Conservation (phyloP, 345 rosid genomes). For the Salix brachista region DNA sequence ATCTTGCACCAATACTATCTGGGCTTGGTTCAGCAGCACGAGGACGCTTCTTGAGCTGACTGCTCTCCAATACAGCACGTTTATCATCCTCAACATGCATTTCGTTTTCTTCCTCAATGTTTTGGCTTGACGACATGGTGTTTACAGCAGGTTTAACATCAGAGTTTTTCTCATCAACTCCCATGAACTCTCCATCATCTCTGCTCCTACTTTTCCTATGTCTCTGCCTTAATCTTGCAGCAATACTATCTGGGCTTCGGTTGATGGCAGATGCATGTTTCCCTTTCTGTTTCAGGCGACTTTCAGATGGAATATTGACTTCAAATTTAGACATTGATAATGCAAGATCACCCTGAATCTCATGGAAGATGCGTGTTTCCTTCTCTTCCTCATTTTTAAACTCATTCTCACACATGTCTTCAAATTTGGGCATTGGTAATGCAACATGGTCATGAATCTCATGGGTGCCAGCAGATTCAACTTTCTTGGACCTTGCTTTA, state of each 20-base stretch:
- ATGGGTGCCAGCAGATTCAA: slow-evolving; percentile 1
- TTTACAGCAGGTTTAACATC: neutral
- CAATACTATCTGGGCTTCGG: slow-evolving; percentile 35
- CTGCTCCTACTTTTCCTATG: slow-evolving; percentile 14
- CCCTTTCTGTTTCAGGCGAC: slow-evolving; percentile 11
- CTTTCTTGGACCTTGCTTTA: slow-evolving; percentile 9
- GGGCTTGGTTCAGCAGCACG: slow-evolving; percentile 27
- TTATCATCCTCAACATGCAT: neutral
- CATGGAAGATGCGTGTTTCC: neutral
- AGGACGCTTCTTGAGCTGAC: neutral
- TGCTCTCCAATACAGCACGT: neutral
- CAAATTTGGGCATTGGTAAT: neutral
- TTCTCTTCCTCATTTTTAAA: slow-evolving; percentile 12
- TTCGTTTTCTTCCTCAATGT: neutral
- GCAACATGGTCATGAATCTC: neutral
- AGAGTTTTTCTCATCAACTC: neutral
- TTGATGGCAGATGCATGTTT: slow-evolving; percentile 18
- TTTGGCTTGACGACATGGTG: neutral
- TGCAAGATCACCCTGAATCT: neutral
- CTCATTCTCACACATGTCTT: neutral
- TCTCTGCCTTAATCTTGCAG: slow-evolving; percentile 47
- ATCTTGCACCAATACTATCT: slow-evolving; percentile 45
- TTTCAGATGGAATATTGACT: neutral
- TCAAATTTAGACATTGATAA: neutral
- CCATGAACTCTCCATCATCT: neutral